phyloP scores from a whole-genome alignment of 345 rosid genomes.

The Bruguiera parviflora region DNA sequence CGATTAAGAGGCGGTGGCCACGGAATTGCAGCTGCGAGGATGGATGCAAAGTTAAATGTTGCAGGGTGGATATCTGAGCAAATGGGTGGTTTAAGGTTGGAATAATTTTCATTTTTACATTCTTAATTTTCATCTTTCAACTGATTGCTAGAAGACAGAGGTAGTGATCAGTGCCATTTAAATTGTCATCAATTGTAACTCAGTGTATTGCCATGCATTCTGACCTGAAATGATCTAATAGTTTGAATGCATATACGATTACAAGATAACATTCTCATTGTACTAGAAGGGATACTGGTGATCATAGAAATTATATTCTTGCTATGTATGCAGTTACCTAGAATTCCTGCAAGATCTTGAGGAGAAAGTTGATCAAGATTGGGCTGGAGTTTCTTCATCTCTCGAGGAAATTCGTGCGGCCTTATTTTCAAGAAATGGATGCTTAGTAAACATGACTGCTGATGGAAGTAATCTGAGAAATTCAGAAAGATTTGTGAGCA shows the following conservation, averaged over 20 bases:
- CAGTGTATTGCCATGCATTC: neutral
- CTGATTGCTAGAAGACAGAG: neutral
- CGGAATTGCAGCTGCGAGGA: slow-evolving; percentile 80
- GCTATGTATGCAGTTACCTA: slow-evolving; percentile 54
- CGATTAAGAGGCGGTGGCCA: slow-evolving; percentile 94
- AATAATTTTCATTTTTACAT: slow-evolving; percentile 7
- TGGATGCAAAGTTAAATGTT: slow-evolving; percentile 86
- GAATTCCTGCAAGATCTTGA: slow-evolving; percentile 79
- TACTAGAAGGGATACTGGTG: neutral
- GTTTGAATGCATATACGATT: neutral
- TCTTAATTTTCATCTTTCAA: slow-evolving; percentile 1
- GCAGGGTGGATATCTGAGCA: slow-evolving; percentile 98
- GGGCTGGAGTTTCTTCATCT: slow-evolving; percentile 83
- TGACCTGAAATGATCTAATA: slow-evolving; percentile 1
- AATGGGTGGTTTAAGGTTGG: slow-evolving; percentile 95
- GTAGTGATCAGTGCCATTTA: no score
- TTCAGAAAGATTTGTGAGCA: slow-evolving; percentile 61
- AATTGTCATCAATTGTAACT: no score
- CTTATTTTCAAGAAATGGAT: slow-evolving; percentile 66
- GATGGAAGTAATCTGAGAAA: slow-evolving; percentile 63
- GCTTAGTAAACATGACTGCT: slow-evolving; percentile 86
- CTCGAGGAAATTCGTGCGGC: slow-evolving; percentile 83
- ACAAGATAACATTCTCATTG: neutral
- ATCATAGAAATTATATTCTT: slow-evolving; percentile 21
- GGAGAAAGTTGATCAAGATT: slow-evolving; percentile 78